phyloP scores from a whole-genome alignment of 345 rosid species.

The Laguncularia racemosa region DNA sequence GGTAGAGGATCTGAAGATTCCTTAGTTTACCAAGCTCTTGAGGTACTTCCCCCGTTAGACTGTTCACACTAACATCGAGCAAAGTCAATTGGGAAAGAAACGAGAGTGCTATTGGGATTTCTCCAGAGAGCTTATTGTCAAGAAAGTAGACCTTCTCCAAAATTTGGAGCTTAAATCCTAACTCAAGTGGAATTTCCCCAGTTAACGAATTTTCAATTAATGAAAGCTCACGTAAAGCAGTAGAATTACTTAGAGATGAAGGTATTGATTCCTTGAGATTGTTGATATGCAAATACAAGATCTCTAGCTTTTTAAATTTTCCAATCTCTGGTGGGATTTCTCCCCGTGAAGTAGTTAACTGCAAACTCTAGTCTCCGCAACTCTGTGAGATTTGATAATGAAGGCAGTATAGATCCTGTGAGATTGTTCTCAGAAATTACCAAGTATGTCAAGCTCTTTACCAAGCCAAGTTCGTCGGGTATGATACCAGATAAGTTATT shows the following conservation, averaged over 20 bases:
- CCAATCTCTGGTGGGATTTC: not conserved
- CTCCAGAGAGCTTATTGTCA: constrained; percentile 1
- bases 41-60: constrained; percentile 8
- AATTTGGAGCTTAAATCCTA: constrained; percentile 9
- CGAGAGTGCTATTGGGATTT: constrained; percentile 8
- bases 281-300: constrained; percentile 6
- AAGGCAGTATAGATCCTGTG: constrained; percentile 5
- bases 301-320: constrained; percentile 5
- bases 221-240: not conserved
- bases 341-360: not conserved
- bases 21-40: constrained; percentile 8
- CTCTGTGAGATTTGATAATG: constrained; percentile 1
- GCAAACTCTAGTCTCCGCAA: not conserved
- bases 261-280: constrained; percentile 6
- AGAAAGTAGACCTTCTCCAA: constrained; percentile 5
- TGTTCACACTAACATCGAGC: constrained; percentile 10
- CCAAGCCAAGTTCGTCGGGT: constrained; percentile 2
- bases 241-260: constrained; percentile 6
- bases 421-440: not conserved
- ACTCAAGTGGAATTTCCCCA: constrained; percentile 5
- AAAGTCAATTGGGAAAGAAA: constrained; percentile 8
- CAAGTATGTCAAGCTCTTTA: constrained; percentile 1
- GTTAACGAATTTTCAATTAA: constrained; percentile 5
- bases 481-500: constrained; percentile 4
- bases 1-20: constrained; percentile 12